phyloP scores from a whole-genome alignment of 1,139 yeast genomes.

The Geotrichum aggregatum region DNA sequence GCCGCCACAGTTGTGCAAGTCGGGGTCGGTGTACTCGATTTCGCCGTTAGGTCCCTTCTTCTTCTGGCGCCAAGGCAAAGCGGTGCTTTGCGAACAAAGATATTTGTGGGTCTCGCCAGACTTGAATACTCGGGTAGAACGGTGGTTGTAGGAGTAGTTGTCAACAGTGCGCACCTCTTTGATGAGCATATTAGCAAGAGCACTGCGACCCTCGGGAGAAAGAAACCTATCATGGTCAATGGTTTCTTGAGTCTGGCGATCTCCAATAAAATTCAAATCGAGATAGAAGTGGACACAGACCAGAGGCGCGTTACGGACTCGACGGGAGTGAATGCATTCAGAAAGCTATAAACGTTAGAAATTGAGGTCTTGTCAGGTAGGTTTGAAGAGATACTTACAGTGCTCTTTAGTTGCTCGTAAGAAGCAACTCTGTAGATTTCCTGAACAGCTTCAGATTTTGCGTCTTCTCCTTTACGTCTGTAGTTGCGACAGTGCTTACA shows the following conservation, averaged over 20 bases:
- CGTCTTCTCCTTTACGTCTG: conserved; percentile 20
- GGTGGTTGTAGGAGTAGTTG: conserved; percentile 17
- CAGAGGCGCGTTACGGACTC: conserved; percentile 13
- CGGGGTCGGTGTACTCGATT: conserved; percentile 14
- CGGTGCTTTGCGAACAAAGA: conserved; percentile 19
- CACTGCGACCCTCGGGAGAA: conserved; percentile 19
- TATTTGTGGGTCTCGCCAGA: conserved; percentile 21
- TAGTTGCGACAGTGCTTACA: conserved; percentile 21
- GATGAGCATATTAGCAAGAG: conserved; percentile 16
- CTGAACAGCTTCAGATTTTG: conserved; percentile 20
- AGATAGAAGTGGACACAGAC: conserved; percentile 18
- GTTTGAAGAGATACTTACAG: not conserved
- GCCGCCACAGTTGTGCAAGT: conserved; percentile 19
- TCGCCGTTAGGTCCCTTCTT: conserved; percentile 15
- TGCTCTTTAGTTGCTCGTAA: conserved; percentile 15
- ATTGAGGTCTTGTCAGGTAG: not conserved
- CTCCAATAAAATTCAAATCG: conserved; percentile 15
- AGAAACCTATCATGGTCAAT: conserved; percentile 11
- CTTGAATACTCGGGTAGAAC: conserved; percentile 19
- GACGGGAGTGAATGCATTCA: conserved; percentile 14
- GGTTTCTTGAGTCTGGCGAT: conserved; percentile 12
- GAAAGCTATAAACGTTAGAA: conserved; percentile 1
- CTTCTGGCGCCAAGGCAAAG: conserved; percentile 20
- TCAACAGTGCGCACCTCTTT: conserved; percentile 15
- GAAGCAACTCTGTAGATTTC: conserved; percentile 16